These are phyloP conservation scores for Kickxella alabastrina DNA, from an alignment of 192 early-diverging fungal genomes.

Conservation along the genomic window DNA sequence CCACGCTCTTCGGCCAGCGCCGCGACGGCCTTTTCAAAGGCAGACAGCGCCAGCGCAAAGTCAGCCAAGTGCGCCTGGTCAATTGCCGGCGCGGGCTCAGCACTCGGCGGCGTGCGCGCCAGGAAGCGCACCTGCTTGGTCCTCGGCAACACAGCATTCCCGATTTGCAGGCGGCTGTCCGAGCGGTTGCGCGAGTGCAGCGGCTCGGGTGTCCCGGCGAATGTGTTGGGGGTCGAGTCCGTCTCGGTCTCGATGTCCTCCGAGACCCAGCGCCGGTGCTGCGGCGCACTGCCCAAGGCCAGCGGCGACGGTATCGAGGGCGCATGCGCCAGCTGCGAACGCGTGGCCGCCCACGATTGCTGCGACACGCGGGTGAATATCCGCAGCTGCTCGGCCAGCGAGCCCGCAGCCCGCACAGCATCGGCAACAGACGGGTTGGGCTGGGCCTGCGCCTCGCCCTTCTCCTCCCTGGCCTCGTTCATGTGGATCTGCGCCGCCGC, in stretches of 20 bases:
- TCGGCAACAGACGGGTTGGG: not conserved
- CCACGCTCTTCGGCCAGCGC: conserved; percentile 6
- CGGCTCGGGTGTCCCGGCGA: conserved; percentile 1
- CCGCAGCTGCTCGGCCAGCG: conserved; percentile 34
- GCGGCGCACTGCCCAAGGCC: conserved; percentile 15
- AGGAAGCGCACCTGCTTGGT: conserved; percentile 46
- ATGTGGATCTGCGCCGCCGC: conserved; percentile 7
- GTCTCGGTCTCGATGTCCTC: conserved; percentile 33
- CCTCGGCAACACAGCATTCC: conserved; percentile 5
- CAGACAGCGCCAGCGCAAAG: conserved; percentile 26
- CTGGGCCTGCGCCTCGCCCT: not conserved
- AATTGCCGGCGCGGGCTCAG: conserved; percentile 5
- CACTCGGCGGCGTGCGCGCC: not conserved
- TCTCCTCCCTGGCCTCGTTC: not conserved
- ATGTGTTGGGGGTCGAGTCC: conserved; percentile 5
- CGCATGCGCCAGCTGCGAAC: conserved; percentile 27
- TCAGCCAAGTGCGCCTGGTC: conserved; percentile 37
- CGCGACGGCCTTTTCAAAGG: conserved; percentile 33
- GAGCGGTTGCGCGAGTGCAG: conserved; percentile 38
- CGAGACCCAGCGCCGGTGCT: conserved; percentile 44
- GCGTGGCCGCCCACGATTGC: conserved; percentile 21
- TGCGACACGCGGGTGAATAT: conserved; percentile 28
- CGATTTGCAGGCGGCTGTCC: conserved; percentile 28
- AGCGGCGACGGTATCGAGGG: conserved; percentile 37
- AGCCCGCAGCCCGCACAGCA: not conserved